Conservation (phyloP, 208 protist species). For the Leishmania braziliensis region DNA sequence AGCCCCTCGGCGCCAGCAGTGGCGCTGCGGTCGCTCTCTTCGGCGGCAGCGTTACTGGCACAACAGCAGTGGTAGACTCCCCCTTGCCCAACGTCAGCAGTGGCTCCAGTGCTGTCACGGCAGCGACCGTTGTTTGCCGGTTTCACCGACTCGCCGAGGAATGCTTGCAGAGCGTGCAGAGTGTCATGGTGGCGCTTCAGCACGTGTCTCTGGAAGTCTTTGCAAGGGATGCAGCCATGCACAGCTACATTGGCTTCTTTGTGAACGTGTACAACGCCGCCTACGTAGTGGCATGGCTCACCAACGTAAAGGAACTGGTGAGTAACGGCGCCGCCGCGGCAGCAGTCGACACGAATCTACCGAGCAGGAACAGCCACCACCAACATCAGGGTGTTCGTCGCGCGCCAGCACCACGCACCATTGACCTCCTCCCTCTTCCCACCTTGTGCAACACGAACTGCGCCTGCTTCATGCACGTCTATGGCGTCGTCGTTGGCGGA, state of each 20-base stretch:
- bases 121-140: constrained; percentile 7
- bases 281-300: constrained; percentile 75
- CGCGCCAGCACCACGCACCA: constrained; percentile 4
- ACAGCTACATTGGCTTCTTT: constrained; percentile 28
- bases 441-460: constrained; percentile 32
- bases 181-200: constrained; percentile 25
- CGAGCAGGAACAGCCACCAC: not conserved
- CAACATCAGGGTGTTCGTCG: not conserved
- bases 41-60: not conserved
- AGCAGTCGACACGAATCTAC: not conserved
- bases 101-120: constrained; percentile 3
- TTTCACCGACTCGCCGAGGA: constrained; percentile 25
- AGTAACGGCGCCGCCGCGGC: constrained; percentile 11
- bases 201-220: constrained; percentile 19
- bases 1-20: not conserved
- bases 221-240: constrained; percentile 16
- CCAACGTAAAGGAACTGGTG: constrained; percentile 27
- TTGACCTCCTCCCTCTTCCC: constrained; percentile 31
- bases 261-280: constrained; percentile 76
- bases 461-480: constrained; percentile 48
- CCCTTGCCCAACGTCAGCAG: not conserved
- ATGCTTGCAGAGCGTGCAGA: constrained; percentile 29
- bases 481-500: constrained; percentile 57
- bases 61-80: not conserved
- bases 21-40: constrained; percentile 9